phyloP scores from a whole-genome alignment of 371 early-diverging fungal species.

The Ordospora colligata region DNA sequence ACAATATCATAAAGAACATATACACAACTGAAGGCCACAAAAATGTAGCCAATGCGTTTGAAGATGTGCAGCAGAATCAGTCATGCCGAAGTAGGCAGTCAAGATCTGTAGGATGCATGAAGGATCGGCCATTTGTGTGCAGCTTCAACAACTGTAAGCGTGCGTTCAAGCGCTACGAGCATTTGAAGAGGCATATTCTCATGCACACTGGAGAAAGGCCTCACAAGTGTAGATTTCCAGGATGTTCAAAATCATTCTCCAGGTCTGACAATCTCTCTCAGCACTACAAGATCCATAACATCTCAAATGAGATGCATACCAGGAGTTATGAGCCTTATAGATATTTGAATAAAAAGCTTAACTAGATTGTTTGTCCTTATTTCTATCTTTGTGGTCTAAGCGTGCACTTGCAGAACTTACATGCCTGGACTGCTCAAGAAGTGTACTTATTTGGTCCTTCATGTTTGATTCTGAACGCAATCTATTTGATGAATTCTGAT shows the following conservation, averaged over 20 bases:
- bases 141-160: slow-evolving; percentile 66
- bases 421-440: neutral
- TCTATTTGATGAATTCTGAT: neutral
- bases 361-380: neutral
- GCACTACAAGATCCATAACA: slow-evolving; percentile 58
- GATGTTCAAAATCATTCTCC: slow-evolving; percentile 71
- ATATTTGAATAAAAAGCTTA: slow-evolving; percentile 19
- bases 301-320: slow-evolving; percentile 1
- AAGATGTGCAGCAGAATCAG: neutral
- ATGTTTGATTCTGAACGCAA: neutral
- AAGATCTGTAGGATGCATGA: neutral
- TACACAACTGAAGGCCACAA: slow-evolving; percentile 2
- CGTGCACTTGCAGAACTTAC: neutral
- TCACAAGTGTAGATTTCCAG: slow-evolving; percentile 66
- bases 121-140: slow-evolving; percentile 60
- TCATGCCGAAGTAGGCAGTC: slow-evolving; percentile 4
- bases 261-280: slow-evolving; percentile 74
- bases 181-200: slow-evolving; percentile 71
- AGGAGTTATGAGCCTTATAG: slow-evolving; percentile 4
- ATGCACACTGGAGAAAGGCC: slow-evolving; percentile 80
- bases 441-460: neutral
- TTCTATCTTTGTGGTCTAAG: neutral
- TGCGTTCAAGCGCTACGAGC: slow-evolving; percentile 71
- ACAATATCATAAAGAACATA: slow-evolving; percentile 15
- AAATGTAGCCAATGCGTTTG: neutral